Conservation (phyloP, 228 moss, liverwort and hornwort genomes). For the Sphagnum fallax region DNA sequence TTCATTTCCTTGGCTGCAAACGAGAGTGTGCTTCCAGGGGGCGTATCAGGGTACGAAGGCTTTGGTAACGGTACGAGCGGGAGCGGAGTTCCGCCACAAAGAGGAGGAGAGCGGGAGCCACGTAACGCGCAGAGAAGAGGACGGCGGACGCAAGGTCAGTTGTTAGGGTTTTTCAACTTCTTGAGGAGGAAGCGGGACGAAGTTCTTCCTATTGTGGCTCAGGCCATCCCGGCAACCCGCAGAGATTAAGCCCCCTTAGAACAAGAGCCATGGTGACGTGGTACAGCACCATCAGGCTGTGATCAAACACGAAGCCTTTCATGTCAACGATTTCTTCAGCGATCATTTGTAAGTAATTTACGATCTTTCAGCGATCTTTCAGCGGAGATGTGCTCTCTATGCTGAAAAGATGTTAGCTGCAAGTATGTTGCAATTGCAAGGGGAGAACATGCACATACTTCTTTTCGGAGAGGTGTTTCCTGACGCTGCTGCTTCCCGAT, state of each 20-base stretch:
- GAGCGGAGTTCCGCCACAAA: conserved; percentile 35
- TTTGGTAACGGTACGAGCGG: conserved; percentile 18
- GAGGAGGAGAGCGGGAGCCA: conserved; percentile 17
- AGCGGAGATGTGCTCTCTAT: no score
- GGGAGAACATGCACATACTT: no score
- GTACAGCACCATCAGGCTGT: no score
- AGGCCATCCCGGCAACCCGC: conserved; percentile 35
- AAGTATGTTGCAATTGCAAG: no score
- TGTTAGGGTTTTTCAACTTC: conserved; percentile 64
- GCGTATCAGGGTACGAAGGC: conserved; percentile 20
- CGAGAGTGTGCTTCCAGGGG: conserved; percentile 82
- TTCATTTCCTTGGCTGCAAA: conserved; percentile 95
- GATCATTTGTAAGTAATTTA: no score
- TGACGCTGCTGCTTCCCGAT: no score
- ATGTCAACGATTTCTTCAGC: no score
- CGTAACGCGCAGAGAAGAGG: conserved; percentile 33
- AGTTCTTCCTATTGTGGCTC: conserved; percentile 74
- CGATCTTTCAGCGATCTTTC: no score
- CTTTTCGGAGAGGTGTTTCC: no score
- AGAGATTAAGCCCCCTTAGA: conserved; percentile 2
- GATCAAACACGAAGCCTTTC: no score
- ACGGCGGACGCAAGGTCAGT: conserved; percentile 53
- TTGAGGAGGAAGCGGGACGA: conserved; percentile 78
- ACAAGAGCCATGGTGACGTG: no score
- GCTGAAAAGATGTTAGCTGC: no score